phyloP scores from a whole-genome alignment of 2,329 filamentous ascomycete genomes.

The Phaeosphaeriaceae sp. region DNA sequence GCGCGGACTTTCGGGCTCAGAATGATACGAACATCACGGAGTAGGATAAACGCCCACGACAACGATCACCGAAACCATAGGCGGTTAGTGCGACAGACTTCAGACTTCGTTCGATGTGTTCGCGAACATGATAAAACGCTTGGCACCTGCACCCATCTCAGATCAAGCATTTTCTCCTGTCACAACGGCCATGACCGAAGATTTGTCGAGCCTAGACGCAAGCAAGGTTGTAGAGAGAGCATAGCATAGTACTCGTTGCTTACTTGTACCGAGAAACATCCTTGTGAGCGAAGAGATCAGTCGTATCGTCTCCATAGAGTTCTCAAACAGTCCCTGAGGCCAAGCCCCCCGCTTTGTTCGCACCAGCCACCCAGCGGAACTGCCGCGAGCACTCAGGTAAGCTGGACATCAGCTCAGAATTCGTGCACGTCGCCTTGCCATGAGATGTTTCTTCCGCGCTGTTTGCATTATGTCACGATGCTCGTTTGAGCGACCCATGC shows the following conservation, averaged over 20 bases:
- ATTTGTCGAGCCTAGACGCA: neutral
- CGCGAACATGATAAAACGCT: slow-evolving; percentile 2
- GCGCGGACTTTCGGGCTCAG: neutral
- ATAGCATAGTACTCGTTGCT: neutral
- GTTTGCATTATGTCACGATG: neutral
- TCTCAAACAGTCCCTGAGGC: neutral
- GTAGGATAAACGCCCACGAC: neutral
- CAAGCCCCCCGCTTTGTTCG: neutral
- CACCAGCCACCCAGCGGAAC: neutral
- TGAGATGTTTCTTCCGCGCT: slow-evolving; percentile 13
- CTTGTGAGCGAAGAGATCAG: neutral
- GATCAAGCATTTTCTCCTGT: neutral
- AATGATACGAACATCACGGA: neutral
- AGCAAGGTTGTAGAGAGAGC: neutral
- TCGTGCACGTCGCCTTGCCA: slow-evolving; percentile 3
- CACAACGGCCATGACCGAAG: neutral
- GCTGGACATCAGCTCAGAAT: neutral
- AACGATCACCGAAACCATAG: neutral
- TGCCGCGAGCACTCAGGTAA: neutral
- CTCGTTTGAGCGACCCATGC: neutral
- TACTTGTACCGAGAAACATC: neutral
- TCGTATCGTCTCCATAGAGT: neutral
- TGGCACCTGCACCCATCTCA: neutral
- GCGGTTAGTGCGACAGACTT: slow-evolving; percentile 3
- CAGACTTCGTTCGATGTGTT: neutral